Evolutionary conservation across 2,329 filamentous ascomycete genomes (phyloP).

Genomic region (Beauveria pseudobassiana): DNA sequence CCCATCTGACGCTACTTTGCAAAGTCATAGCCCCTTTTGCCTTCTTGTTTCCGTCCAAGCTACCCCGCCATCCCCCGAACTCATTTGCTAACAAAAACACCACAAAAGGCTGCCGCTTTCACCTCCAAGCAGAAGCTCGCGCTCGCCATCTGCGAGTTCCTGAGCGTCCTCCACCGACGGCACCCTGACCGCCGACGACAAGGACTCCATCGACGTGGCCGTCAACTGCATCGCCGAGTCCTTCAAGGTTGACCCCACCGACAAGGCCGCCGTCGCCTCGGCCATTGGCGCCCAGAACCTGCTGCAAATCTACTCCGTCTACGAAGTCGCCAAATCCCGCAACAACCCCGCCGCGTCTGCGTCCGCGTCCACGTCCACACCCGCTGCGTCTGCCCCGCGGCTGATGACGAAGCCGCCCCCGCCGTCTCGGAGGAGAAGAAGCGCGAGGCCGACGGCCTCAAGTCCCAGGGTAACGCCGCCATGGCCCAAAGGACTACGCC

Average conservation of each 20-base stretch:
- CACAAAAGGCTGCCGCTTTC: slow-evolving; percentile 22
- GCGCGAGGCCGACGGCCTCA: slow-evolving; percentile 78
- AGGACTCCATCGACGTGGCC: slow-evolving; percentile 89
- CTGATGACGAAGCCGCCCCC: slow-evolving; percentile 30
- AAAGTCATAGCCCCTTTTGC: too few relatives aligned
- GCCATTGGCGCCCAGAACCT: slow-evolving; percentile 84
- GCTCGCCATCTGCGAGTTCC: slow-evolving; percentile 95
- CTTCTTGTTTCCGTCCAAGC: background rate
- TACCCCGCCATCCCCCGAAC: background rate
- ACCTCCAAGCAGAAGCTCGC: slow-evolving; percentile 75
- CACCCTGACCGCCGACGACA: slow-evolving; percentile 78
- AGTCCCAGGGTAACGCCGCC: slow-evolving; percentile 84
- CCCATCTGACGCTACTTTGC: too few relatives aligned
- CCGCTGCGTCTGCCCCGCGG: slow-evolving; percentile 31
- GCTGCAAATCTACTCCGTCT: slow-evolving; percentile 85
- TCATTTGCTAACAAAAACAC: background rate
- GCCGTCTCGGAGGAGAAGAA: slow-evolving; percentile 51
- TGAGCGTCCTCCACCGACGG: slow-evolving; percentile 79
- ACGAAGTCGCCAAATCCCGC: slow-evolving; percentile 79
- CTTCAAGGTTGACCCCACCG: slow-evolving; percentile 86
- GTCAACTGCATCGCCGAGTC: slow-evolving; percentile 89
- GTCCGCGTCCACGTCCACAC: slow-evolving; percentile 30
- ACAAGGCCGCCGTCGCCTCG: slow-evolving; percentile 63
- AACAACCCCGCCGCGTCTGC: slow-evolving; percentile 30
- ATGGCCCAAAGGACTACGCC: slow-evolving; percentile 88